phyloP scores from a whole-genome alignment of 2,329 filamentous ascomycete species.

The Rhinocladiella mackenziei region DNA sequence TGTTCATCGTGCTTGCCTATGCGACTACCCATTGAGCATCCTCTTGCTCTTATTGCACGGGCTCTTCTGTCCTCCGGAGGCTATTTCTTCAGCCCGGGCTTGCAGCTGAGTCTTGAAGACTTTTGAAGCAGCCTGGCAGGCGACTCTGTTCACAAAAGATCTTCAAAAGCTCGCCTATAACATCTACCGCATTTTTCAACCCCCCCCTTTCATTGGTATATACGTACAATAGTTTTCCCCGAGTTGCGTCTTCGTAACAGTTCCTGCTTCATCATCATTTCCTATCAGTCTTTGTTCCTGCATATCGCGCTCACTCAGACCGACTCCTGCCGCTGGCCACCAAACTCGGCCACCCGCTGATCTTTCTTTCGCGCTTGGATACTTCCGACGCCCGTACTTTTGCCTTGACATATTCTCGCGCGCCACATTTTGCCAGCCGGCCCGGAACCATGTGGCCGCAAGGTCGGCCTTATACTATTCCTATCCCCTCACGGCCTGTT shows the following conservation, averaged over 20 bases:
- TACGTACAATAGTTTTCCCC: conserved; percentile 21
- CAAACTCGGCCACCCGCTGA: conserved; percentile 14
- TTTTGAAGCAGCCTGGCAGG: conserved; percentile 12
- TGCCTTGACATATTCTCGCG: conserved; percentile 13
- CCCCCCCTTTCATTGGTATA: conserved; percentile 16
- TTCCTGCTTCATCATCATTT: conserved; percentile 13
- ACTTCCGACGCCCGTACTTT: conserved; percentile 20
- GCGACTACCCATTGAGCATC: conserved; percentile 5
- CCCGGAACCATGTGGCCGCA: conserved; percentile 20
- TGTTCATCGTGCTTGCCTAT: conserved; percentile 7
- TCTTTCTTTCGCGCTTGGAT: conserved; percentile 16
- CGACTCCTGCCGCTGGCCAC: conserved; percentile 1
- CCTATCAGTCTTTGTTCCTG: conserved; percentile 13
- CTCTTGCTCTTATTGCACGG: conserved; percentile 8
- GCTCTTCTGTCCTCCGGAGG: conserved; percentile 8
- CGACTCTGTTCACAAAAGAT: conserved; percentile 15
- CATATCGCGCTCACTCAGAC: conserved; percentile 16
- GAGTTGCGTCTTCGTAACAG: conserved; percentile 21
- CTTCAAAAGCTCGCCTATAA: conserved; percentile 18
- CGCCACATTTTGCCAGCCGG: conserved; percentile 10
- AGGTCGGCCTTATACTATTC: conserved; percentile 6
- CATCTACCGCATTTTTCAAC: conserved; percentile 8
- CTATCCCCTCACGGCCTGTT: conserved; percentile 9
- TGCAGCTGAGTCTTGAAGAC: conserved; percentile 13
- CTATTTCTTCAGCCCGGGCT: conserved; percentile 4